Conservation (phyloP, 163 green algal species). For the Coccomyxa subellipsoidea region DNA sequence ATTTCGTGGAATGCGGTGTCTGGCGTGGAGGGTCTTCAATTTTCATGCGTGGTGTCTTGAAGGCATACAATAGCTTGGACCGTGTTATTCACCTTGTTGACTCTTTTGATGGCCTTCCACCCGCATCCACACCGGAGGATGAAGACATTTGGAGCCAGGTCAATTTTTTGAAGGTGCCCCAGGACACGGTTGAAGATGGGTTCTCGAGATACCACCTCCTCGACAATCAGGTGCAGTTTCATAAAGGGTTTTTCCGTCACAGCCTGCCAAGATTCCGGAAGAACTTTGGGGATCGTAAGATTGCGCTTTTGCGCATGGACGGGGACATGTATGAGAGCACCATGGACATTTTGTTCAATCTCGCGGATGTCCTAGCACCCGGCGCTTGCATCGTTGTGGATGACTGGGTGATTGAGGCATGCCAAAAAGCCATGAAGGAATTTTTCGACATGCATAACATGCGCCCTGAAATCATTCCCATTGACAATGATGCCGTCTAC, state of each 20-base stretch:
- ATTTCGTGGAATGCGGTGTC: slow-evolving; percentile 3
- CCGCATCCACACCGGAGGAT: background rate
- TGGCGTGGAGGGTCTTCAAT: slow-evolving; percentile 5
- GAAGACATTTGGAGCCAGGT: background rate
- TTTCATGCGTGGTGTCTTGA: background rate
- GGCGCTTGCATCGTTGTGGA: slow-evolving; percentile 10
- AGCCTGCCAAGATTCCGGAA: background rate
- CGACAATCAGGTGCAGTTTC: slow-evolving; percentile 7
- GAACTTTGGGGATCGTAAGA: background rate
- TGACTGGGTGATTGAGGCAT: background rate
- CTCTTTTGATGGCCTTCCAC: background rate
- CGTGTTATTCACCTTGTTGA: background rate
- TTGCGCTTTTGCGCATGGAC: slow-evolving; percentile 5
- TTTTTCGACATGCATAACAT: background rate
- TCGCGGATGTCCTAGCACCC: background rate
- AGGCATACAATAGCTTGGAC: background rate
- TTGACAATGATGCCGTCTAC: background rate
- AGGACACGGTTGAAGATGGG: background rate
- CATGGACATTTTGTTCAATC: slow-evolving; percentile 16
- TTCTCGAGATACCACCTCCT: background rate
- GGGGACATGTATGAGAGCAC: slow-evolving; percentile 17
- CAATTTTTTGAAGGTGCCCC: background rate
- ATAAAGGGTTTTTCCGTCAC: slow-evolving; percentile 15
- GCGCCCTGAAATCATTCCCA: background rate
- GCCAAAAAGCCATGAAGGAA: background rate